A percentile compares a stretch with the other conserved stretches of the same genome.
Evolutionary conservation across 2,329 filamentous ascomycete species (phyloP).

Genomic region (Fusarium veterinarium): DNA sequence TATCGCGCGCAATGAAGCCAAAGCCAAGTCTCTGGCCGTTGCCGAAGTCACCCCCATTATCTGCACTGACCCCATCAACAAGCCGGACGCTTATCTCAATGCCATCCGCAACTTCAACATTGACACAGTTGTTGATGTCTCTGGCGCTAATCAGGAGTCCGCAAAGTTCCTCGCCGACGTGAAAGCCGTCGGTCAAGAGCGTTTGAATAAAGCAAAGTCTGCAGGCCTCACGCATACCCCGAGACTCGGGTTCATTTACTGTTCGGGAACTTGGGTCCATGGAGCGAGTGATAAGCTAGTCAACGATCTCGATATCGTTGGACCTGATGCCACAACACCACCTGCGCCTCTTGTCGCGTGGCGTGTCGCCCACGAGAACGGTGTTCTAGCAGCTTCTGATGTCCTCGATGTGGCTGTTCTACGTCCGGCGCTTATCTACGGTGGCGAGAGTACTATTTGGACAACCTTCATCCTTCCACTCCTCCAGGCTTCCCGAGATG

Average conservation of each 20-base stretch:
- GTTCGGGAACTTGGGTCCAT: background rate
- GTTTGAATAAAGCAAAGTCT: background rate
- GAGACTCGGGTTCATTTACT: background rate
- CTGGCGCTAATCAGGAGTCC: background rate
- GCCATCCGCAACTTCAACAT: background rate
- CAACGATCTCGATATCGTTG: background rate
- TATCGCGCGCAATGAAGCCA: background rate
- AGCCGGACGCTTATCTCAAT: accelerated
- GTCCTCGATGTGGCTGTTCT: background rate
- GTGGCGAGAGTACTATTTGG: background rate
- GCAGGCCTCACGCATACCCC: background rate
- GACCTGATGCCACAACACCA: accelerated
- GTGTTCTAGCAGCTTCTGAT: background rate
- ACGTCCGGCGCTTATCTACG: background rate
- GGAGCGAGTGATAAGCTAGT: background rate
- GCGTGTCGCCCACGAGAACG: background rate
- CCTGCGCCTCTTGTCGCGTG: accelerated
- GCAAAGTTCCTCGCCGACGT: background rate
- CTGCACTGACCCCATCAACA: background rate
- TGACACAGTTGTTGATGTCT: background rate
- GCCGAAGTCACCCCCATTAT: background rate
- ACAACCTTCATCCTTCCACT: background rate
- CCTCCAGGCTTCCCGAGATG: accelerated
- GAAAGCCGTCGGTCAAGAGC: accelerated
- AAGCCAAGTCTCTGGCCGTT: background rate